Base-by-base conservation (phyloP, 2,329 filamentous ascomycete genomes). In the Zalaria sp. region DNA sequence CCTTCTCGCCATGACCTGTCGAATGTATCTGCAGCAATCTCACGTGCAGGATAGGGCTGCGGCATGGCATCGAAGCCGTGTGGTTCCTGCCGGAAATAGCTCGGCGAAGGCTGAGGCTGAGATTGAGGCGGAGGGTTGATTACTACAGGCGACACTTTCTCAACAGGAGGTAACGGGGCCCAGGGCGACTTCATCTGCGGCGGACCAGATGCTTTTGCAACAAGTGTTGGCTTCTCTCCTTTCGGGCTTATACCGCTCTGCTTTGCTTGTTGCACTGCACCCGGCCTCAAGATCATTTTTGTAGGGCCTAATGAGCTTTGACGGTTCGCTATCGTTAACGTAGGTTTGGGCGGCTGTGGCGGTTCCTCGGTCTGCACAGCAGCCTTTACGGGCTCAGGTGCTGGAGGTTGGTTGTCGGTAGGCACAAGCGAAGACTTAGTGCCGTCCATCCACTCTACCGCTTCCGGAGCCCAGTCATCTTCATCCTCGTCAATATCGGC, bases 21-120 rank as follows among this genome's bases (percentile, higher is more conserved):
- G 55, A 95, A 96, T 50, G 94, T 89, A 59, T 96, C 91, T 0
- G 88, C 83, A 4, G 87, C 85, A 48, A 95, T 93, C 57, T 96
- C 88, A 55, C 86, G 85, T 0, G 81, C 72, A 25, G 68, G 66
- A 9, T 58, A 52, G 18, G 68, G 47, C 37, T 57, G 60, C 35
- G 60, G 7, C 35, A 44, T 9, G 5, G 39, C 31, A 28, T 44
- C 43, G 8, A 41, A 44, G 11, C 43, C 43, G 27, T 44, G 43
- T 8, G 35, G 26, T 18, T 44, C 43, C 31, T 39, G 61, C 37
- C 68, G 39, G 25, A 31, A 9, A 35, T 45, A 46, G 8, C 38
- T 41, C n/a, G 43, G 34, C 10, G 42, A 26, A 27, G 38, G 53
- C 44, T 59, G 59, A 27, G 56, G 50, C 41, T 37, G 69, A 63